Evolutionary conservation across 164 flowering plant genomes (phyloP).

Genomic region (Aristolochia californica): DNA sequence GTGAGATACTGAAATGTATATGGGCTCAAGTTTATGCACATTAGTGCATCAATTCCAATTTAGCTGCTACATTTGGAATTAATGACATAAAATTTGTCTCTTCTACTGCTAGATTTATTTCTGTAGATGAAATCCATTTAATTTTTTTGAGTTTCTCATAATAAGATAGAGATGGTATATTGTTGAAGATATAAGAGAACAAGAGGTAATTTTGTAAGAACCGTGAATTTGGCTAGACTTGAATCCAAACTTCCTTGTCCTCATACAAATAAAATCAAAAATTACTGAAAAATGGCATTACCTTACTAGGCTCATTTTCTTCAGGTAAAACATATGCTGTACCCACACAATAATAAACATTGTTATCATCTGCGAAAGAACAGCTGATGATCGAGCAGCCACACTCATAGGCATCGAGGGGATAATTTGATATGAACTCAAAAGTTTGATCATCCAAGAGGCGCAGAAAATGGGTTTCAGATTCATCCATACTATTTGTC

Average conservation of each 20-base stretch:
- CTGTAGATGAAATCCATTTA: no score
- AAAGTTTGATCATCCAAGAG: constrained; percentile 92
- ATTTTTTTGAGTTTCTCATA: no score
- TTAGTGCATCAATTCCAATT: no score
- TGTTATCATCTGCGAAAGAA: constrained; percentile 84
- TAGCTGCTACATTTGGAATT: no score
- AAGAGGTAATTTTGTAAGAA: no score
- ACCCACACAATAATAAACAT: constrained; percentile 87
- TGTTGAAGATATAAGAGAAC: background rate
- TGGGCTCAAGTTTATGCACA: no score
- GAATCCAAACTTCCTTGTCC: no score
- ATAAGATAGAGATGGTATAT: background rate
- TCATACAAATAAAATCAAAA: no score
- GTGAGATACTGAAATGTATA: no score
- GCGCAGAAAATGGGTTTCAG: constrained; percentile 78
- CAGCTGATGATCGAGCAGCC: constrained; percentile 95
- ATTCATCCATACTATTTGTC: constrained; percentile 59
- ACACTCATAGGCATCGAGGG: constrained; percentile 76
- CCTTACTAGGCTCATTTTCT: constrained; percentile 94
- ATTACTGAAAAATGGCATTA: constrained; percentile 6
- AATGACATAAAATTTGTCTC: no score
- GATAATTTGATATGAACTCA: constrained; percentile 72
- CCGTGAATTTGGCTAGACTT: no score
- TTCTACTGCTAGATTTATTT: no score
- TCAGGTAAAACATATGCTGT: constrained; percentile 96